Conservation (phyloP, 164 flowering plant species). For the Dillenia turbinata region DNA sequence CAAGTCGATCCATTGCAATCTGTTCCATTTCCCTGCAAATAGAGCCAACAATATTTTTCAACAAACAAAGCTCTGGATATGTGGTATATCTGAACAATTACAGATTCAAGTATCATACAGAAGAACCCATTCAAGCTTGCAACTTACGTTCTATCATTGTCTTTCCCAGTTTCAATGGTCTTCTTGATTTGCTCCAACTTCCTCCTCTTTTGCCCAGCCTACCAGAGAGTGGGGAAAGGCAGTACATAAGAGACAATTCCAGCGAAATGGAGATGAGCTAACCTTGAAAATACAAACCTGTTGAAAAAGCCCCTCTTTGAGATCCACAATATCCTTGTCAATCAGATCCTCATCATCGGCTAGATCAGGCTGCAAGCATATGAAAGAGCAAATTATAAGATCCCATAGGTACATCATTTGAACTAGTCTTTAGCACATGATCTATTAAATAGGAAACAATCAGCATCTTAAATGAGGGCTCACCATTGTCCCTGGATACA, state of each 20-base stretch:
- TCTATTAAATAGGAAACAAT: not conserved
- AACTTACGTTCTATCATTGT: constrained; percentile 21
- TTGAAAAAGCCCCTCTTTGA: constrained; percentile 21
- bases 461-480: not conserved
- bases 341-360: constrained; percentile 35
- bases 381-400: not conserved
- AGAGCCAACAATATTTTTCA: not conserved
- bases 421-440: too few relatives aligned
- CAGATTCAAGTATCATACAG: too few relatives aligned
- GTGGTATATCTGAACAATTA: not conserved
- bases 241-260: not conserved
- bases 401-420: not conserved
- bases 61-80: too few relatives aligned
- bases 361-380: constrained; percentile 33
- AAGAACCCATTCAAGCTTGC: too few relatives aligned
- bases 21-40: constrained; percentile 32
- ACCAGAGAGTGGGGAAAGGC: not conserved
- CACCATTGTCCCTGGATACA: constrained; percentile 34
- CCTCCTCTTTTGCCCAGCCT: constrained; percentile 23
- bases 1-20: constrained; percentile 33
- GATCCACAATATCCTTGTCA: constrained; percentile 24
- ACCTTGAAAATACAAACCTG: constrained; percentile 22
- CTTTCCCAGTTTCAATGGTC: constrained; percentile 20
- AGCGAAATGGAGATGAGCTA: too few relatives aligned
- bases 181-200: constrained; percentile 23